Evolutionary conservation across 169 alveolate species (phyloP), one percentile per base, ranked within the genome.

Genomic region (Plasmodium blacklocki): DNA sequence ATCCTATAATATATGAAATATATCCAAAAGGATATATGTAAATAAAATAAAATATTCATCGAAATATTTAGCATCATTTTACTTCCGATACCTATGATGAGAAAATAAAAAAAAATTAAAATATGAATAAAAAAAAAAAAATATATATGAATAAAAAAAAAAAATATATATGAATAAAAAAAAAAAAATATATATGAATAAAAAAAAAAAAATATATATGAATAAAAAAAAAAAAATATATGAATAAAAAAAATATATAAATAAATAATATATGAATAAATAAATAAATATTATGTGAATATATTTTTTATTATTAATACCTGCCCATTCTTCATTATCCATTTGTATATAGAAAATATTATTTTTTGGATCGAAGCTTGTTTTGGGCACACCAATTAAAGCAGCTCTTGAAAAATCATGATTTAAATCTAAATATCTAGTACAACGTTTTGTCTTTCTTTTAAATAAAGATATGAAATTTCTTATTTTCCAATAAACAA

Each of bases 241-340:
- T n/a, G 11, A 7, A 47, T 7, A 47, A 50, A 50, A 9, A 50
- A 50, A 12, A 50, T 50, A 11, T 1, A 11, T 50, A 50, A 50
- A 50, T 50, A 9, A 50, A 11, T 50, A 11, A 12, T 50, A 12
- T 50, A 50, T 50, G 4, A 2, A 12, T 50, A 50, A 9, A 12
- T 50, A 50, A 18, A 60, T 60, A 15, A 19, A 19, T 8, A 39
- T 9, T 23, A 29, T 23, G 7, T 12, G 0, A 23, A 23, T 52
- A 15, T 52, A 52, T 52, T 75, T 60, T 59, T 21, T 2, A 3
- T 4, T 54, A 63, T 15, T 52, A 26, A 43, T 67, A 80, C 90
- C 90, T 80, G 94, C 95, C 96, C 96, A 94, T 21, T 92, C 95
- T 78, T 94, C 96, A 76, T 94, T 94, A 66, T 94, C 96, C 96